Evolutionary conservation across 1,284 basidiomycete species (phyloP).

Genomic region (Marasmius oreades): DNA sequence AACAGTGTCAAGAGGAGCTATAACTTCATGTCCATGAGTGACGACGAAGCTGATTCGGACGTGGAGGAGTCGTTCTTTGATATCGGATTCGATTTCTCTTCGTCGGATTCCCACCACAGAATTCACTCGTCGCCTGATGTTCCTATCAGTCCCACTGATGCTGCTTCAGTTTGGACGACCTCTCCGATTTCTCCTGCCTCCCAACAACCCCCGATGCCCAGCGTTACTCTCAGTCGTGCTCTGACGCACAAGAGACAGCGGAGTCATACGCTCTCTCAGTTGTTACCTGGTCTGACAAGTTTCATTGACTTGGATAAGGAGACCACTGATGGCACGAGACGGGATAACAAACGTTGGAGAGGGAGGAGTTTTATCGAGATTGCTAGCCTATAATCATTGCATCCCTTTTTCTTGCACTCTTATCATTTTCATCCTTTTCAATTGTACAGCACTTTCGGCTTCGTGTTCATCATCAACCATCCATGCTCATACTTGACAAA

Average conservation of each 20-base stretch:
- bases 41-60: conserved; percentile 50
- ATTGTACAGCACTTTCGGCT: not conserved
- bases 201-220: conserved; percentile 13
- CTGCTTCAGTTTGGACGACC: not conserved
- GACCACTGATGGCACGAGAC: conserved; percentile 28
- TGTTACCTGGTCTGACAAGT: conserved; percentile 35
- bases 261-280: conserved; percentile 21
- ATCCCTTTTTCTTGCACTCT: conserved; percentile 14
- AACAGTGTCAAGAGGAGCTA: conserved; percentile 38
- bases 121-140: conserved; percentile 11
- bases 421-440: not conserved
- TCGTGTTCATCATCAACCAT: not conserved
- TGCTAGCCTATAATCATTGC: conserved; percentile 29
- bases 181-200: not conserved
- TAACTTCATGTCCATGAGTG: conserved; percentile 66
- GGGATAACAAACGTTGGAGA: conserved; percentile 34
- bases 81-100: not conserved
- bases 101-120: conserved; percentile 3
- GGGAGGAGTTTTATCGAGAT: conserved; percentile 67
- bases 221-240: conserved; percentile 5
- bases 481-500: not conserved
- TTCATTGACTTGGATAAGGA: conserved; percentile 59
- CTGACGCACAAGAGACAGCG: conserved; percentile 6
- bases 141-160: not conserved
- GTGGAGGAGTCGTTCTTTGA: conserved; percentile 2